phyloP scores from a whole-genome alignment of 768 basidiomycete genomes.

The Amanita muscaria region DNA sequence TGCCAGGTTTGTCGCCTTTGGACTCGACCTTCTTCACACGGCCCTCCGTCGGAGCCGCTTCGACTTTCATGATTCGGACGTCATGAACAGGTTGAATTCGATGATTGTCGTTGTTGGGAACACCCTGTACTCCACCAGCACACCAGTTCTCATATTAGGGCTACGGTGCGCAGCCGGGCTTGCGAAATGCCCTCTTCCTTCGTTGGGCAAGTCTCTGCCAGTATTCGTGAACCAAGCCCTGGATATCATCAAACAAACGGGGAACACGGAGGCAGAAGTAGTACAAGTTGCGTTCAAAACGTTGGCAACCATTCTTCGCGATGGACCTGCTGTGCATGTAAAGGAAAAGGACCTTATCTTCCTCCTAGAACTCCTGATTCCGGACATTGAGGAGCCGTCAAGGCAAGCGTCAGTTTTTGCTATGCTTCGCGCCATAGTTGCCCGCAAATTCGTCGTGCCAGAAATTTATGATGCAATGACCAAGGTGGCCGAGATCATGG shows the following conservation, averaged over 20 bases:
- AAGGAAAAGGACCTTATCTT: slow-evolving; percentile 86
- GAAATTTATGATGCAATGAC: slow-evolving; percentile 99
- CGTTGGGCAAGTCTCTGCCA: slow-evolving; percentile 65
- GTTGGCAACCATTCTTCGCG: slow-evolving; percentile 83
- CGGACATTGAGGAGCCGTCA: slow-evolving; percentile 84
- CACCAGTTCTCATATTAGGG: slow-evolving; percentile 64
- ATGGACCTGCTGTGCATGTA: slow-evolving; percentile 69
- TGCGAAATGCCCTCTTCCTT: slow-evolving; percentile 74
- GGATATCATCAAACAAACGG: slow-evolving; percentile 70
- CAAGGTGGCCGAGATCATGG: slow-evolving; percentile 82
- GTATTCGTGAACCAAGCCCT: slow-evolving; percentile 81
- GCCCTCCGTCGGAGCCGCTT: slow-evolving; percentile 82
- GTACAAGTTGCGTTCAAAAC: slow-evolving; percentile 85
- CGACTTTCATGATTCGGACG: slow-evolving; percentile 66
- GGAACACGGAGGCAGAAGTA: slow-evolving; percentile 84
- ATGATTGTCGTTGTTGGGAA: slow-evolving; percentile 87
- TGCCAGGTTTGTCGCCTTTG: slow-evolving; percentile 78
- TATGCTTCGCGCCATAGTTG: slow-evolving; percentile 83
- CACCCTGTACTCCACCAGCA: slow-evolving; percentile 77
- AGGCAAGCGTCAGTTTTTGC: slow-evolving; percentile 84
- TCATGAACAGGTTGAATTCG: slow-evolving; percentile 77
- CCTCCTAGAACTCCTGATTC: slow-evolving; percentile 76
- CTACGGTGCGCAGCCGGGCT: slow-evolving; percentile 77
- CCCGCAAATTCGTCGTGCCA: slow-evolving; percentile 85
- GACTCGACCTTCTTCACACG: slow-evolving; percentile 84